Evolutionary conservation across 345 rosid genomes (phyloP).

Genomic region (Bretschneidera sinensis): DNA sequence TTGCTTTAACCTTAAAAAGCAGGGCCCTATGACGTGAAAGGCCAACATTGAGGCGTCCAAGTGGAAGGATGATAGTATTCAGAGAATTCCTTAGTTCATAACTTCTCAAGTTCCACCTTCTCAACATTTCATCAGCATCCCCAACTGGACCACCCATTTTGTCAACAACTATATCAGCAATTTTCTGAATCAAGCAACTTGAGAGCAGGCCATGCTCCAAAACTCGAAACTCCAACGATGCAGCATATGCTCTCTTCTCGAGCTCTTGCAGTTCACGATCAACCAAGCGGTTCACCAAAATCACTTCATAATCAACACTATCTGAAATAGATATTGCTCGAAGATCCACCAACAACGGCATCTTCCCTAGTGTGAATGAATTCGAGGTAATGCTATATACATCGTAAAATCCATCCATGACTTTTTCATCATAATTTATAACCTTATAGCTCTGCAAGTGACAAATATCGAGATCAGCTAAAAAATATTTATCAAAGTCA

Average conservation of each 20-base stretch:
- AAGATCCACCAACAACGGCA: slow-evolving; percentile 86
- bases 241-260: slow-evolving; percentile 46
- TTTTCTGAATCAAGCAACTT: slow-evolving; percentile 64
- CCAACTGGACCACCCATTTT: slow-evolving; percentile 93
- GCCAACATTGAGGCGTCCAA: slow-evolving; percentile 80
- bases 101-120: slow-evolving; percentile 67
- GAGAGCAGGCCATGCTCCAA: slow-evolving; percentile 38
- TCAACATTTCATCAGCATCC: slow-evolving; percentile 75
- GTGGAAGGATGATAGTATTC: slow-evolving; percentile 66
- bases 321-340: slow-evolving; percentile 60
- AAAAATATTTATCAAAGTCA: slow-evolving; percentile 14
- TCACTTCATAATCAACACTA: slow-evolving; percentile 67
- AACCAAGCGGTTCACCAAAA: slow-evolving; percentile 67
- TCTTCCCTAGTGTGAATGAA: slow-evolving; percentile 56
- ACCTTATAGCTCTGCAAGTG: slow-evolving; percentile 68
- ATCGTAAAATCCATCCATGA: slow-evolving; percentile 87
- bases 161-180: slow-evolving; percentile 85
- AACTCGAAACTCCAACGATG: slow-evolving; percentile 45
- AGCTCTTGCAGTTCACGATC: slow-evolving; percentile 74
- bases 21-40: slow-evolving; percentile 95
- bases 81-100: slow-evolving; percentile 53
- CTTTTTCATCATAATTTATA: slow-evolving; percentile 76
- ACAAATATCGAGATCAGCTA: slow-evolving; percentile 12
- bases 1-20: slow-evolving; percentile 74
- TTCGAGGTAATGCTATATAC: slow-evolving; percentile 62